Percentiles rank a stretch among this genome's conserved stretches.
Evolutionary conservation across 768 basidiomycete genomes (phyloP).

Genomic region (Mycena alexandri): DNA sequence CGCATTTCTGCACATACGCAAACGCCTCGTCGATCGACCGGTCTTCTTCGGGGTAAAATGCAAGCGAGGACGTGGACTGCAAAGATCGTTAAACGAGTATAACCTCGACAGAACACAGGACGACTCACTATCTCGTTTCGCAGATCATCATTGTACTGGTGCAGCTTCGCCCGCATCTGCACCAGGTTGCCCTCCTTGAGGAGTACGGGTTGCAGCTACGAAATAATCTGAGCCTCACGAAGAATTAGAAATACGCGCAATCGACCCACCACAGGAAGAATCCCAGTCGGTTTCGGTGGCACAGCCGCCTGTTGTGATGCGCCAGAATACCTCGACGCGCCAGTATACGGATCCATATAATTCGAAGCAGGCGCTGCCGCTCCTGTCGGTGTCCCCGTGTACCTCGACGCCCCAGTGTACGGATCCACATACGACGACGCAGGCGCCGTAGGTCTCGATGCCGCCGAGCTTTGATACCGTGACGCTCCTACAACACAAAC

Average conservation of each 20-base stretch:
- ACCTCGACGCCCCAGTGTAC: conserved; percentile 79
- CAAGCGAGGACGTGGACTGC: conserved; percentile 78
- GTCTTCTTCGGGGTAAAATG: conserved; percentile 77
- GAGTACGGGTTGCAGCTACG: conserved; percentile 71
- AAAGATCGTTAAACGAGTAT: conserved; percentile 12
- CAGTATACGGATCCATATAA: conserved; percentile 77
- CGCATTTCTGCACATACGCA: conserved; percentile 64
- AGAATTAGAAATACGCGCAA: not conserved
- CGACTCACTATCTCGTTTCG: conserved; percentile 74
- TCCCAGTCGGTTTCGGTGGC: conserved; percentile 49
- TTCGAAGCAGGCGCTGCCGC: conserved; percentile 50
- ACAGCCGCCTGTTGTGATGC: conserved; percentile 50
- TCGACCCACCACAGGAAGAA: conserved; percentile 65
- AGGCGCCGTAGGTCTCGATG: conserved; percentile 46
- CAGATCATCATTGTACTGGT: conserved; percentile 79
- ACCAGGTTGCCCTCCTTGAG: conserved; percentile 88
- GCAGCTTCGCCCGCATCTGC: conserved; percentile 84
- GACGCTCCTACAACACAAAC: conserved; percentile 63
- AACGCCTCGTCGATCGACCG: conserved; percentile 73
- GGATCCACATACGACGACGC: conserved; percentile 69
- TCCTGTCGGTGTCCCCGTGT: conserved; percentile 57
- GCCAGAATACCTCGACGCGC: conserved; percentile 72
- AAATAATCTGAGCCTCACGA: conserved; percentile 7
- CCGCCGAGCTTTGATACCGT: conserved; percentile 65
- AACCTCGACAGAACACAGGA: not conserved